Conservation (phyloP, 164 flowering plant species). For the Aristolochia californica region DNA sequence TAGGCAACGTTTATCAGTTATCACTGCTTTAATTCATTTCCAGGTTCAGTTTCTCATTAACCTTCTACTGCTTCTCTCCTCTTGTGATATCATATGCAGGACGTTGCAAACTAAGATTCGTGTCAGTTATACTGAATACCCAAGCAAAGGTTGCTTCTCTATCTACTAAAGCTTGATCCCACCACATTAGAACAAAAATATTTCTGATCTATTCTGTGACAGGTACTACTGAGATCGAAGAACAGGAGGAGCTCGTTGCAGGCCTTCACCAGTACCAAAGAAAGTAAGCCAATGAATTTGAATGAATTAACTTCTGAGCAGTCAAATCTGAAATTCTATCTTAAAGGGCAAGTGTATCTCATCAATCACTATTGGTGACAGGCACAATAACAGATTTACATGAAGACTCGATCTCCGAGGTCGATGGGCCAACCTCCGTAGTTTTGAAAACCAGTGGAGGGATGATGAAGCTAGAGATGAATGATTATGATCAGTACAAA, state of each 20-base stretch:
- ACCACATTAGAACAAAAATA: not conserved
- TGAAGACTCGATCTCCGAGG: constrained; percentile 32
- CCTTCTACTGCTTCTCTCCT: too few species aligned
- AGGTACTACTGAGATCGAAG: constrained; percentile 55
- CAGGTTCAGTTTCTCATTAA: not conserved
- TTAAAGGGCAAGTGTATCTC: not conserved
- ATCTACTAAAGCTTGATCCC: not conserved
- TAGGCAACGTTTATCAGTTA: not conserved
- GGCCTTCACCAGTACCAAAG: constrained; percentile 39
- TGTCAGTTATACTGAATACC: constrained; percentile 38
- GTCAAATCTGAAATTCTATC: not conserved
- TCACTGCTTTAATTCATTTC: not conserved
- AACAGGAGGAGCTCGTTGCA: constrained; percentile 35
- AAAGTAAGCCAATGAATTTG: constrained; percentile 33
- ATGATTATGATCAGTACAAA: constrained; percentile 45
- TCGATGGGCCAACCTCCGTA: constrained; percentile 41
- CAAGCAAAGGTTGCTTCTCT: constrained; percentile 52
- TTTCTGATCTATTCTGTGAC: constrained; percentile 7
- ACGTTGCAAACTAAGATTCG: constrained; percentile 37
- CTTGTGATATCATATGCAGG: constrained; percentile 28
- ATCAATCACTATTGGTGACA: constrained; percentile 4
- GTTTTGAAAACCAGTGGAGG: constrained; percentile 60
- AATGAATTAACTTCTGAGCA: not conserved
- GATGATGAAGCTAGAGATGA: constrained; percentile 72
- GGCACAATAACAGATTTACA: constrained; percentile 55